Evolutionary conservation across 352 stramenopile species (phyloP), one percentile per base, ranked within the genome.

Genomic region (Phytophthora ohioensis): DNA sequence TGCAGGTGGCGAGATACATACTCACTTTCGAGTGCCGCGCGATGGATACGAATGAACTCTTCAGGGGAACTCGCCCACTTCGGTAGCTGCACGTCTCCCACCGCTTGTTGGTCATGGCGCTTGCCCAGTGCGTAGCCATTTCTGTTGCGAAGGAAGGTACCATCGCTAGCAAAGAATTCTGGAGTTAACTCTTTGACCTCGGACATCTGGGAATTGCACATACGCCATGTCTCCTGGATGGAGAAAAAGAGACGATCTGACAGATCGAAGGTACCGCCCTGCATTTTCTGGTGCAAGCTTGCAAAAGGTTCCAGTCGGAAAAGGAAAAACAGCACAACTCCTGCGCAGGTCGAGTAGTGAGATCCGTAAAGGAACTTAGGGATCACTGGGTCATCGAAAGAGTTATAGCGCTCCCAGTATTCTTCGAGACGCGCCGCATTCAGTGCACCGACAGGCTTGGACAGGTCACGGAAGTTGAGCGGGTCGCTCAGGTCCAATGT

Each of bases 171-270:
- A 76, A 97, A 99, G 74, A 98, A 99, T 76, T 99, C 98, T 0
- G 98, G 98, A 2, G 95, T 99, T 4, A 99, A 75, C 73, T 99
- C 98, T 79, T 99, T 99, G 1, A 99, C 98, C 76, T 99, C 98
- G 2, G 94, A 98, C 69, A 99, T 97, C 39, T 96, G 94, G 17
- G 88, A 96, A 38, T 98, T 99, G 73, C 97, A 99, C 93, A 99
- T 99, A 7, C 96, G 81, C 94, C 97, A 99, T 38, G 97, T 98
- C 63, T 98, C 87, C 9, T 96, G 76, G 47, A 99, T 92, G 27
- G 94, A 99, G 56, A 94, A 94, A 69, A 99, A 99, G 12, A 99
- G 75, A 0, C 98, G 93, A 71, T 99, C 98, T 0, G 97, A 87
- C 0, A 99, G 87, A 91, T 99, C 98, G 71, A 99, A 99, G 34